A percentile compares a stretch with the other conserved stretches of the same genome.
phyloP scores from a whole-genome alignment of 176 grass and related monocot species.

The Phoenix roebelenii region DNA sequence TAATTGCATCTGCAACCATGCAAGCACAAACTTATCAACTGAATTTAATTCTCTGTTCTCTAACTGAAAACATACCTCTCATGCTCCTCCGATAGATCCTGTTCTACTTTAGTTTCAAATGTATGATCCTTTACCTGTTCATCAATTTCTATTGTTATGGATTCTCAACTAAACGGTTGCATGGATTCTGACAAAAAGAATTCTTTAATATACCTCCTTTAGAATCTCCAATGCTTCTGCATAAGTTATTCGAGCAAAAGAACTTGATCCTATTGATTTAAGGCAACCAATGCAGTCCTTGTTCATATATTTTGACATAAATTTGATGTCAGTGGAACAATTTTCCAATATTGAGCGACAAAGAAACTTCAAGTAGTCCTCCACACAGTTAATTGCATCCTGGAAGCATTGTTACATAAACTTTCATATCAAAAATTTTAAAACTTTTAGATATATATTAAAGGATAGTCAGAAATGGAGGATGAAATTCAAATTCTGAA shows the following conservation, averaged over 20 bases:
- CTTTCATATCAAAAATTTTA: background rate
- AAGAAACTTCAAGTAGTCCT: slow-evolving; percentile 44
- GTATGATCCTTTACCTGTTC: slow-evolving; percentile 33
- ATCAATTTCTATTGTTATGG: background rate
- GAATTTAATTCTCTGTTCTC: too few relatives aligned
- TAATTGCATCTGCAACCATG: too few relatives aligned
- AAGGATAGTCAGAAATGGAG: too few relatives aligned
- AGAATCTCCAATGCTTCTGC: slow-evolving; percentile 43
- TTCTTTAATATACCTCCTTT: slow-evolving; percentile 25
- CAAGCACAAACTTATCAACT: too few relatives aligned
- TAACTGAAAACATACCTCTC: slow-evolving; percentile 26
- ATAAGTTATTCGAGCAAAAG: slow-evolving; percentile 44
- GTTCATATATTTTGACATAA: slow-evolving; percentile 19
- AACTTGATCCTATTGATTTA: slow-evolving; percentile 16
- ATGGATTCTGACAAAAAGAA: too few relatives aligned
- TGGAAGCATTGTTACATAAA: slow-evolving; percentile 4
- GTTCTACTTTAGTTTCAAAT: slow-evolving; percentile 37
- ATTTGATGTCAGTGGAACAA: slow-evolving; percentile 46
- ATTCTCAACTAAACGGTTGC: too few relatives aligned
- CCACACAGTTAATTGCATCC: slow-evolving; percentile 46
- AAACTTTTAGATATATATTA: background rate
- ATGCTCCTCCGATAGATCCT: slow-evolving; percentile 43
- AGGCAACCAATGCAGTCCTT: slow-evolving; percentile 7
- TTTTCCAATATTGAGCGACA: slow-evolving; percentile 18
- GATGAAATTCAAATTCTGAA: too few relatives aligned